Percentiles rank a stretch among this genome's conserved stretches.
phyloP scores from a whole-genome alignment of 768 basidiomycete genomes.

The Tulasnella sp. region DNA sequence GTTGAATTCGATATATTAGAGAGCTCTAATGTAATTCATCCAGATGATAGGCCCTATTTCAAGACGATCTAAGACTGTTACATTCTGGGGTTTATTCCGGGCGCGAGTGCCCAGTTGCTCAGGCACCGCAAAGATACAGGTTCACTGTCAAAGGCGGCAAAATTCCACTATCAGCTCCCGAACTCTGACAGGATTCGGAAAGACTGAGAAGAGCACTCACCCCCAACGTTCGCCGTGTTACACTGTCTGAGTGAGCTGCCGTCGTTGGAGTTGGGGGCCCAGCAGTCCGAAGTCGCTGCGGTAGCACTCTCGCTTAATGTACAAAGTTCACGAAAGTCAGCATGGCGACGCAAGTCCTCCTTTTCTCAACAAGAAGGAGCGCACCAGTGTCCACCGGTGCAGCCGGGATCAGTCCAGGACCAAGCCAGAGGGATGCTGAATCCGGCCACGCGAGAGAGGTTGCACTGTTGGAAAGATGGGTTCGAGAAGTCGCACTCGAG shows the following conservation, averaged over 20 bases:
- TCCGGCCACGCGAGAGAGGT: too few relatives aligned
- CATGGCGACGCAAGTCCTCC: neutral
- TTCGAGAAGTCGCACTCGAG: slow-evolving; percentile 4
- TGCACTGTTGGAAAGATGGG: neutral
- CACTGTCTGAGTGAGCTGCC: neutral
- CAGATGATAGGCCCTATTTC: too few relatives aligned
- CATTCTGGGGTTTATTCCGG: too few relatives aligned
- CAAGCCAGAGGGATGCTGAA: neutral
- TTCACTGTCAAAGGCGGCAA: neutral
- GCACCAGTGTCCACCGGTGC: neutral
- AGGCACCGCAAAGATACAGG: too few relatives aligned
- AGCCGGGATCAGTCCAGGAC: neutral
- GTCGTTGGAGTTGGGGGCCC: neutral
- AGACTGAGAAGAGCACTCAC: neutral
- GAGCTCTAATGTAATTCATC: too few relatives aligned
- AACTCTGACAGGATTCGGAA: neutral
- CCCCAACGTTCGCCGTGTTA: neutral
- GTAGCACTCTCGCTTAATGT: neutral
- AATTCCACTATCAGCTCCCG: neutral
- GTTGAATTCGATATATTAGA: too few relatives aligned
- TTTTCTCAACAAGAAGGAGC: neutral
- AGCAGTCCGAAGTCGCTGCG: too few relatives aligned
- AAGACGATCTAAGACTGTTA: too few relatives aligned
- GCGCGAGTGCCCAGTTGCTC: too few relatives aligned
- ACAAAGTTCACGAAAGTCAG: neutral